Evolutionary conservation across 2,329 filamentous ascomycete species (phyloP), one percentile per base, ranked within the genome.

Genomic region (Verticillium isaacii): DNA sequence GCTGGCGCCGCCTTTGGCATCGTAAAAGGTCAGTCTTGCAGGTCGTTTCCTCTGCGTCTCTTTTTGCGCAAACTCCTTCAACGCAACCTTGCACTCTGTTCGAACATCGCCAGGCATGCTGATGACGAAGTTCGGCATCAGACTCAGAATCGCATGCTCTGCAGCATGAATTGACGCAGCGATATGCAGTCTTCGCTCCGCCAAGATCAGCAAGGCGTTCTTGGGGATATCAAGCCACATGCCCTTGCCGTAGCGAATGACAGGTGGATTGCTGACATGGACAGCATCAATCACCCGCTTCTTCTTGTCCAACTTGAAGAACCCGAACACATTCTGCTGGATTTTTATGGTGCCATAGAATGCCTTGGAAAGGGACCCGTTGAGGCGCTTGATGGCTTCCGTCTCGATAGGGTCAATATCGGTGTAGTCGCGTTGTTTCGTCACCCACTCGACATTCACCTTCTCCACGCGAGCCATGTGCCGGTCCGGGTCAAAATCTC

Each of bases 201-300:
- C 84, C 1, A 99, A 82, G 52, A 97, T 93, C 15, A 92, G 86
- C 6, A 98, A 84, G 0, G 93, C 93, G 1, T 74, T 75, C 64
- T 88, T 88, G 0, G 95, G 94, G 2, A 99, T 87, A 72, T 98
- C 94, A 15, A 98, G 84, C 95, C 95, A 99, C 87, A 97, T 91
- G 45, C 93, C 95, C 72, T 95, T 96, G 69, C 87, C 91, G 71
- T 89, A 84, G 3, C 93, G 86, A 58, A 95, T 86, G 59, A 98
- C 92, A 0, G 95, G 93, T 3, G 94, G 93, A 67, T 97, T 97
- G 73, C 97, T 92, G 25, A 98, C 93, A 63, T 94, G 86, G 0
- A 98, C 89, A 2, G 94, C 94, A 72, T 99, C 95, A 15, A 98
- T 84, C 62, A 98, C 91, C 2, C 92, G 87, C 1, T 90, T 86